Evolutionary conservation across 2,329 filamentous ascomycete species (phyloP).

Genomic region (Fusarium annulatum): DNA sequence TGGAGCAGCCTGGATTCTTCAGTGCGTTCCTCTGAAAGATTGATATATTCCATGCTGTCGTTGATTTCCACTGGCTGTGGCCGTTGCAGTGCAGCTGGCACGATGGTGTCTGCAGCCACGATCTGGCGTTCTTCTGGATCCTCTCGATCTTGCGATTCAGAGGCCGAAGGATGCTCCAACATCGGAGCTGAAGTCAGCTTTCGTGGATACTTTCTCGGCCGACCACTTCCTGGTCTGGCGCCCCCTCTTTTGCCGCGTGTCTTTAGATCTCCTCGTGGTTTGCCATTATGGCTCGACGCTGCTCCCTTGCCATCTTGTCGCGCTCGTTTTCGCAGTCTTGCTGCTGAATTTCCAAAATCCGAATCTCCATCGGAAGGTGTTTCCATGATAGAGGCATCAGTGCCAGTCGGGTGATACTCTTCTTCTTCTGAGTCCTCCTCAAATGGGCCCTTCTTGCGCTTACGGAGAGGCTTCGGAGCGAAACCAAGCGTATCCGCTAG

Average conservation of each 20-base stretch:
- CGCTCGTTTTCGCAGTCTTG: conserved; percentile 44
- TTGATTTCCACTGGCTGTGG: conserved; percentile 8
- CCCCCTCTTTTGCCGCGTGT: conserved; percentile 52
- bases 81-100: conserved; percentile 7
- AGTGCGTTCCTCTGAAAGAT: conserved; percentile 46
- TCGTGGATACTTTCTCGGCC: conserved; percentile 54
- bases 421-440: conserved; percentile 48
- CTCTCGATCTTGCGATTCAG: conserved; percentile 15
- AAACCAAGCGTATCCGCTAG: conserved; percentile 24
- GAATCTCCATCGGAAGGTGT: conserved; percentile 41
- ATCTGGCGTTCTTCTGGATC: conserved; percentile 23
- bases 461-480: conserved; percentile 34
- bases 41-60: conserved; percentile 44
- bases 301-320: conserved; percentile 26
- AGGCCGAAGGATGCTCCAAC: conserved; percentile 2
- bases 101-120: conserved; percentile 23
- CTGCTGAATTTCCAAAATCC: conserved; percentile 36
- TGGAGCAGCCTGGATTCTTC: conserved; percentile 27
- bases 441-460: conserved; percentile 45
- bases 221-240: conserved; percentile 53
- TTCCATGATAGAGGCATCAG: conserved; percentile 37
- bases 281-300: conserved; percentile 17
- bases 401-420: conserved; percentile 44
- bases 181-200: conserved; percentile 24
- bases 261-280: conserved; percentile 43